Evolutionary conservation across 116 monocot species (phyloP), one percentile per base, ranked within the genome.

Genomic region (Iris pallida): DNA sequence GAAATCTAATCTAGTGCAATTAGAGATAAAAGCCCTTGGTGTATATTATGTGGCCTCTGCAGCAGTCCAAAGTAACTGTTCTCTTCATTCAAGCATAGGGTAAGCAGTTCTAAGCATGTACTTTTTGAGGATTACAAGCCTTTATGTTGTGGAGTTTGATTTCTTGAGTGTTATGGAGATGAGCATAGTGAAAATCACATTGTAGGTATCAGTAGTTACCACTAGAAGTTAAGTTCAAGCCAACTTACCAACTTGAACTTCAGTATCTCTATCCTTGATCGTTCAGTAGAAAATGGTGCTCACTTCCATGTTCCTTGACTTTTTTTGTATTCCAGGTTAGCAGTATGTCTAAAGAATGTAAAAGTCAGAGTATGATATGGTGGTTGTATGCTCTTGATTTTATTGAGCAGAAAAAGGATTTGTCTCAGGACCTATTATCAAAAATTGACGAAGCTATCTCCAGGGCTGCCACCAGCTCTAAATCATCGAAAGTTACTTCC

Each of bases 331-430:
- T 65, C n/a, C 71, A 94, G 94, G 90, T 94, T 55, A 76, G 74
- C 40, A 71, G 44, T 51, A 42, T 83, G 55, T 69, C 68, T 40
- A 67, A 59, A 10, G 90, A 94, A 54, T 70, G 71, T 43, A 69
- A 81, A 67, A 53, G 67, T 41, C 63, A 80, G 15, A 82, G 54
- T 49, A 74, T 80, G 65, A 65, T 49, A 57, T 96, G 96, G 96
- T 96, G 92, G 92, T 67, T 96, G 57, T 61, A 89, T 68, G 81
- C 84, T 12, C 85, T 96, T 75, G 66, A 83, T 60, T 60, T 70
- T 70, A 80, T 92, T 64, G 89, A 87, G 61, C 73, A 85, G 68
- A 79, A 73, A 68, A 83, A 92, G 15, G 89, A 83, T 53, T 83
- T 63, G 0, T 75, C 76, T 6, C 71, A 78, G 43, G 89, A 85